Evolutionary conservation across 331 rosid species (phyloP).

Genomic region (Arachis monticola): DNA sequence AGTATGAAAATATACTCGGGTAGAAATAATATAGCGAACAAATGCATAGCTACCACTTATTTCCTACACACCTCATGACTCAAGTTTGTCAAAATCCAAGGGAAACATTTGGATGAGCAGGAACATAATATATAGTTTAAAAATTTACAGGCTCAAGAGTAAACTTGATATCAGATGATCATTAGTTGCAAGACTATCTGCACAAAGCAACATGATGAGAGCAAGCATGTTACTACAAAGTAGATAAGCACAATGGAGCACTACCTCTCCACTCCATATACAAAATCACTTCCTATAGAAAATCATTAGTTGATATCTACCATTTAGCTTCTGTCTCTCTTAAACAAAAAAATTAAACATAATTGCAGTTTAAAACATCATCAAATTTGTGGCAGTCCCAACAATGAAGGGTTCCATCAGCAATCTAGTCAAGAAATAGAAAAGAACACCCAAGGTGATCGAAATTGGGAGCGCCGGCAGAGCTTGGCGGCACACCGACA

Average conservation of each 20-base stretch:
- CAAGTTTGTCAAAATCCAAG: constrained; percentile 26
- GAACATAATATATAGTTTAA: constrained; percentile 21
- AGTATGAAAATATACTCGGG: constrained; percentile 9
- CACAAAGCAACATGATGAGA: constrained; percentile 25
- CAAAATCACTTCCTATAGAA: constrained; percentile 40
- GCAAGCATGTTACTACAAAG: constrained; percentile 37
- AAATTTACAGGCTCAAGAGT: constrained; percentile 27
- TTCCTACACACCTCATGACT: constrained; percentile 17
- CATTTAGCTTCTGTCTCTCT: constrained; percentile 34
- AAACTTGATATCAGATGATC: constrained; percentile 20
- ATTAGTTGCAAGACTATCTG: constrained; percentile 40
- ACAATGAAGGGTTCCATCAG: constrained; percentile 93
- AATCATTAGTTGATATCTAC: constrained; percentile 41
- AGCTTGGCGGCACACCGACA: constrained; percentile 76
- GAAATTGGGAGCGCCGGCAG: constrained; percentile 96
- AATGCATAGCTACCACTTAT: constrained; percentile 16
- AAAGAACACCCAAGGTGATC: constrained; percentile 72
- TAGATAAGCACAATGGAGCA: constrained; percentile 20
- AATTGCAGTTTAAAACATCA: constrained; percentile 69
- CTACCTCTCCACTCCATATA: constrained; percentile 42
- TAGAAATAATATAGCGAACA: constrained; percentile 2
- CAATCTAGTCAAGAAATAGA: constrained; percentile 88
- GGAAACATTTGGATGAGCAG: constrained; percentile 8
- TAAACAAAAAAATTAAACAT: neutral
- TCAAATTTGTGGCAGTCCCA: constrained; percentile 82